phyloP scores from a whole-genome alignment of 371 early-diverging fungal genomes.

The Mortierella polycephala region DNA sequence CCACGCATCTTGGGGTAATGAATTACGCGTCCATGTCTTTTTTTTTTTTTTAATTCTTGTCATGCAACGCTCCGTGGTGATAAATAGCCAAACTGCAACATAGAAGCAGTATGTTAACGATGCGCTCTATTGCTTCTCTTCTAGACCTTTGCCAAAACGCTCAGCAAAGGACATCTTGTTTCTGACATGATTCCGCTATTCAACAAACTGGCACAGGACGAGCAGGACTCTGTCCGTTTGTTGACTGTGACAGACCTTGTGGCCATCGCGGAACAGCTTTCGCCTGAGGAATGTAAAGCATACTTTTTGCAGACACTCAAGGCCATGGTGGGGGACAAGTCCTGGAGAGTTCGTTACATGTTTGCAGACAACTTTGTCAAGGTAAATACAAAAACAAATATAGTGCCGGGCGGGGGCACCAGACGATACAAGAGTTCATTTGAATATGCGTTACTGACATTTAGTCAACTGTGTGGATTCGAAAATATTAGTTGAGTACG shows the following conservation, averaged over 20 bases:
- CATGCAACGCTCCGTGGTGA: background rate
- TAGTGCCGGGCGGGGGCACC: background rate
- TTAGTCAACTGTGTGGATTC: background rate
- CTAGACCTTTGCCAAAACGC: conserved; percentile 72
- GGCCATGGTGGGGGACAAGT: conserved; percentile 88
- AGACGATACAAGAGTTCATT: background rate
- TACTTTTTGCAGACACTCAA: conserved; percentile 80
- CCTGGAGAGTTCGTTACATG: conserved; percentile 98
- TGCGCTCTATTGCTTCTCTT: background rate
- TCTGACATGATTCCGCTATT: conserved; percentile 85
- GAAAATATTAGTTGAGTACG: conserved; percentile 71
- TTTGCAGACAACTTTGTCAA: conserved; percentile 96
- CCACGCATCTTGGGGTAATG: conserved; percentile 87
- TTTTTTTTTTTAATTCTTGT: too few relatives aligned
- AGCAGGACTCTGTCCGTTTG: conserved; percentile 97
- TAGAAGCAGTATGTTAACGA: background rate
- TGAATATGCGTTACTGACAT: background rate
- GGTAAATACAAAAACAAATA: conserved; percentile 58
- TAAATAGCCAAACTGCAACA: background rate
- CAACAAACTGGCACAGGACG: conserved; percentile 82
- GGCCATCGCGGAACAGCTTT: conserved; percentile 87
- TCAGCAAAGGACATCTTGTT: conserved; percentile 79
- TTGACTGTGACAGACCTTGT: conserved; percentile 93
- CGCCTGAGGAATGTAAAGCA: conserved; percentile 78
- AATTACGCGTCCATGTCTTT: background rate